phyloP scores from a whole-genome alignment of 148 eudicot species.

The Vaccinium corymbosum region DNA sequence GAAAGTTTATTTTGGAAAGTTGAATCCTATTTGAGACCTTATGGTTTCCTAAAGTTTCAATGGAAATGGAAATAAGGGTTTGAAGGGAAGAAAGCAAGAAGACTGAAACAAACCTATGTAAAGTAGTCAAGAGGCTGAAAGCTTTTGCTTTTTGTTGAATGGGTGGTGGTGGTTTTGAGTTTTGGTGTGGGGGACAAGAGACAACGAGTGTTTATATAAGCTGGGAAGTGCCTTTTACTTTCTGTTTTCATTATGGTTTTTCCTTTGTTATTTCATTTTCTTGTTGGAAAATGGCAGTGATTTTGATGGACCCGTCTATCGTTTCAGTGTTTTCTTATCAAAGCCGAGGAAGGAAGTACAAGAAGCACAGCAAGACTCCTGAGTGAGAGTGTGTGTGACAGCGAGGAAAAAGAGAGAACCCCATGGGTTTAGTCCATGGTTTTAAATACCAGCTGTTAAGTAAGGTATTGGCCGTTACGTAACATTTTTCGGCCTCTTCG shows the following conservation, averaged over 20 bases:
- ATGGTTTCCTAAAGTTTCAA: slow-evolving; percentile 24
- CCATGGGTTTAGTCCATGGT: too few relatives aligned
- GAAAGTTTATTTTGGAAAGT: not conserved
- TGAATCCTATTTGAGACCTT: slow-evolving; percentile 12
- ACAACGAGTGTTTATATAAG: slow-evolving; percentile 34
- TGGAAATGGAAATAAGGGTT: slow-evolving; percentile 3
- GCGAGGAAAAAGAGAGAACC: not conserved
- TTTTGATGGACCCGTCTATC: slow-evolving; percentile 57
- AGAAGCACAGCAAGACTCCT: not conserved
- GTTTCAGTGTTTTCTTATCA: slow-evolving; percentile 60
- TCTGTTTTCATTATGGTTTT: too few relatives aligned
- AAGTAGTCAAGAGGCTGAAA: too few relatives aligned
- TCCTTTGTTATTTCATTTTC: not conserved
- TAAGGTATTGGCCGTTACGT: too few relatives aligned
- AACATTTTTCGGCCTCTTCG: fast-evolving
- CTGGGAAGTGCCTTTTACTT: slow-evolving; percentile 3
- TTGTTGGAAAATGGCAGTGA: slow-evolving; percentile 13
- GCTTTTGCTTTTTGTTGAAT: too few relatives aligned
- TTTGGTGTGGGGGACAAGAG: slow-evolving; percentile 9
- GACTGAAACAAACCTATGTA: not conserved
- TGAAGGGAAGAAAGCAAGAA: not conserved
- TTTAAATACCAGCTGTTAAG: too few relatives aligned
- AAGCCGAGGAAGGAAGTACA: slow-evolving; percentile 43
- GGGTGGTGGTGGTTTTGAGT: not conserved
- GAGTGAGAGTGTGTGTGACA: slow-evolving; percentile 4